Conservation (phyloP, 2,329 filamentous ascomycete genomes). For the Hymenoscyphus infarciens region DNA sequence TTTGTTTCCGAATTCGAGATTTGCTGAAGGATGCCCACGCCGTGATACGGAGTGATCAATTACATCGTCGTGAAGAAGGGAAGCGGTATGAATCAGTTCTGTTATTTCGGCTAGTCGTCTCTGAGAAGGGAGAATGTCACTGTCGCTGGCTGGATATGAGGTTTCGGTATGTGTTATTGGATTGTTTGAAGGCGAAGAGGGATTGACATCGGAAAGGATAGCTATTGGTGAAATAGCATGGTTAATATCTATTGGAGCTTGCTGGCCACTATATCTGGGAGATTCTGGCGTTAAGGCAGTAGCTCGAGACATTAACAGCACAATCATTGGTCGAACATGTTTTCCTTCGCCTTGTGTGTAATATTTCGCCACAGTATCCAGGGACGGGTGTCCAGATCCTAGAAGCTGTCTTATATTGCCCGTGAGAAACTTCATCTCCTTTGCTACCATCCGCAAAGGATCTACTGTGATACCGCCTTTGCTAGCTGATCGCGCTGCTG, state of each 20-base stretch:
- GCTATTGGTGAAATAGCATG: slow-evolving; percentile 55
- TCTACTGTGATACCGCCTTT: slow-evolving; percentile 73
- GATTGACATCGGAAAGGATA: slow-evolving; percentile 79
- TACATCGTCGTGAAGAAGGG: slow-evolving; percentile 94
- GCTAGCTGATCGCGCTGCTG: slow-evolving; percentile 53
- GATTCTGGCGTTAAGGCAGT: slow-evolving; percentile 74
- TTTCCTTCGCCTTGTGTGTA: slow-evolving; percentile 97
- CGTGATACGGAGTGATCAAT: slow-evolving; percentile 89
- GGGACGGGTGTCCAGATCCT: slow-evolving; percentile 87
- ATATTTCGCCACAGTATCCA: slow-evolving; percentile 96
- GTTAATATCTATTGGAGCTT: slow-evolving; percentile 46
- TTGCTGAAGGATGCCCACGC: slow-evolving; percentile 81
- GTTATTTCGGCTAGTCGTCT: slow-evolving; percentile 92
- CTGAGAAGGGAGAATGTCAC: slow-evolving; percentile 86
- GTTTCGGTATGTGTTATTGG: slow-evolving; percentile 44
- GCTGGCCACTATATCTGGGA: slow-evolving; percentile 40
- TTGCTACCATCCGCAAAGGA: slow-evolving; percentile 83
- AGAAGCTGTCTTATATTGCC: slow-evolving; percentile 92
- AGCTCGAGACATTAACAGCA: slow-evolving; percentile 93
- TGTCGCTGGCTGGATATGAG: slow-evolving; percentile 39
- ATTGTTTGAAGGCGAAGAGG: slow-evolving; percentile 51
- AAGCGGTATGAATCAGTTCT: slow-evolving; percentile 95
- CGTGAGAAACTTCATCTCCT: slow-evolving; percentile 94
- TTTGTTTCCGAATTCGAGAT: slow-evolving; percentile 96
- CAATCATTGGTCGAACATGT: slow-evolving; percentile 89